Evolutionary conservation across 2,329 filamentous ascomycete genomes (phyloP), one percentile per base, ranked within the genome.

Genomic region (Aspergillus hortae): DNA sequence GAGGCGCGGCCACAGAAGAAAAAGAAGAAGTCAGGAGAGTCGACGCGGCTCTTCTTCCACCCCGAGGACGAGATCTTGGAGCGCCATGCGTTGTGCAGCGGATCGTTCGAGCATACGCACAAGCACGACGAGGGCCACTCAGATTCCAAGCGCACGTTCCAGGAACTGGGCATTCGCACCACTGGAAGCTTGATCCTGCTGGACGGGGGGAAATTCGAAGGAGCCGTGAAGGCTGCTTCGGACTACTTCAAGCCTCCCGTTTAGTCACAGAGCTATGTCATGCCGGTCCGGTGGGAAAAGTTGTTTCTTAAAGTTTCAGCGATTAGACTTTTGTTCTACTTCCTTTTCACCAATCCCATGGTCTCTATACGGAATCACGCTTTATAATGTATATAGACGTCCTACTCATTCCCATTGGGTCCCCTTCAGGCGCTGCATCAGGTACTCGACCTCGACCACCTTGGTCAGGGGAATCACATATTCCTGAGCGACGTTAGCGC

Each of bases 401-500:
- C 27, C n/a, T 19, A 12, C 38, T 67, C 57, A 75, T 57, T 77
- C 74, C 76, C 76, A 79, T 63, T 77, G 56, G 3, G 76, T 79
- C 25, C 75, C 75, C 60, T 75, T 83, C 49, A 99, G 76, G 57
- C 94, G 83, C 73, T 97, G 90, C 90, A 99, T 95, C 61, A 99
- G 78, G 70, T 99, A 99, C 64, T 99, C 94, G 9, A 99, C 91
- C 78, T 99, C 94, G 38, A 99, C 92, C 58, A 91, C 88, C 73
- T 99, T 99, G n/a, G 94, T 99, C 70, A 97, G 74, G 0, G 94
- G 94, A 62, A 99, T 99, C 55, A 99, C 92, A 74, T 70, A 96
- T 83, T 80, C 85, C 72, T 73, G 14, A 9, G 7, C 12, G 19
- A 17, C 4, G 23, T 49, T 44, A 49, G 47, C 12, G 15, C 14